A percentile compares a stretch with the other conserved stretches of the same genome.
Evolutionary conservation across 2,329 filamentous ascomycete species (phyloP).

Genomic region (Aspergillus sojae): DNA sequence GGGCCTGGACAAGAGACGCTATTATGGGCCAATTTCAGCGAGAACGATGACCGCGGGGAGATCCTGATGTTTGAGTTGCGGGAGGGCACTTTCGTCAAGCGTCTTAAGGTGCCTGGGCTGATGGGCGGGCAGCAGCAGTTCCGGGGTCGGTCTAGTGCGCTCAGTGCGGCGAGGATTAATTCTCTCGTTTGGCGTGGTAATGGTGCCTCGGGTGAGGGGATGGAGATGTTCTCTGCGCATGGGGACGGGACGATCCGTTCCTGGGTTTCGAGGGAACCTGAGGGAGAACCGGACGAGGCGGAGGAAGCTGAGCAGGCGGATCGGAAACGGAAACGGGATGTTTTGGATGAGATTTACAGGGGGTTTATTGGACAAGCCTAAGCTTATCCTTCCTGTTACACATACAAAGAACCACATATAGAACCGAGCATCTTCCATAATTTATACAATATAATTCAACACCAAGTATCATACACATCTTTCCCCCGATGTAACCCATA

Average conservation of each 20-base stretch:
- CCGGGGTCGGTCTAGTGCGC: constrained; percentile 46
- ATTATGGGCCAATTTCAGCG: constrained; percentile 78
- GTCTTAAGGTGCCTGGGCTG: constrained; percentile 66
- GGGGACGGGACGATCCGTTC: constrained; percentile 79
- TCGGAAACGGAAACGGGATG: constrained; percentile 72
- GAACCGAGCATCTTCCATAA: no score
- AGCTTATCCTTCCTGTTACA: not conserved
- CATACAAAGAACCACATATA: not conserved
- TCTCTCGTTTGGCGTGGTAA: constrained; percentile 75
- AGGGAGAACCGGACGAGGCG: constrained; percentile 46
- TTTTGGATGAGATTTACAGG: constrained; percentile 76
- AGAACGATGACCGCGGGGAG: constrained; percentile 64
- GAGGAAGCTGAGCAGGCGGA: constrained; percentile 54
- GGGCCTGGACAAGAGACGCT: constrained; percentile 65
- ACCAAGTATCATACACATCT: not conserved
- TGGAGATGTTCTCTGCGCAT: constrained; percentile 80
- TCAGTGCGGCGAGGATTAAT: constrained; percentile 67
- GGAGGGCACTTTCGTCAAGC: constrained; percentile 71
- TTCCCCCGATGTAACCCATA: no score
- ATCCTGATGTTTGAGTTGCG: constrained; percentile 79
- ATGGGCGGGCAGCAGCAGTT: constrained; percentile 43
- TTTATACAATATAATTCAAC: no score
- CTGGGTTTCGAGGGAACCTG: constrained; percentile 68
- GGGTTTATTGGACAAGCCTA: constrained; percentile 56
- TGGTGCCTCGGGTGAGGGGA: constrained; percentile 56